Percentiles rank a stretch among this genome's conserved stretches.
Evolutionary conservation across 2,329 filamentous ascomycete genomes (phyloP).

Genomic region (Fusarium stilboides): DNA sequence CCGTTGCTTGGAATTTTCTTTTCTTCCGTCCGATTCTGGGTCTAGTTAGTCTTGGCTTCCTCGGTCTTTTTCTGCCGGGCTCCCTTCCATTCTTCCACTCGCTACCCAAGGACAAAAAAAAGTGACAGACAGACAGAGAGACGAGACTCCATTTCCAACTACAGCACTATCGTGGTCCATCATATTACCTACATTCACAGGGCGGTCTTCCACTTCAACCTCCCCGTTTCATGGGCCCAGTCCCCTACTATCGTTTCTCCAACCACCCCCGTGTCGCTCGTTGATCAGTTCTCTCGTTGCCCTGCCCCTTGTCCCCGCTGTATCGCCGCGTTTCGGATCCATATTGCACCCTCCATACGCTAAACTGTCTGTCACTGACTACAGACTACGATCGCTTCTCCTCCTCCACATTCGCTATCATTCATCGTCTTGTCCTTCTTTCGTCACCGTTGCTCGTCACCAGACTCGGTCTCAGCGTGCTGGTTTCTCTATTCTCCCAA

Average conservation of each 20-base stretch:
- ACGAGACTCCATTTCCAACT: background rate
- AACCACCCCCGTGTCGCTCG: constrained; percentile 46
- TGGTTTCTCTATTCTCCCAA: constrained; percentile 3
- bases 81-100: constrained; percentile 26
- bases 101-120: constrained; percentile 1
- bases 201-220: constrained; percentile 26
- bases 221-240: constrained; percentile 7
- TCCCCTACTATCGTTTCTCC: constrained; percentile 31
- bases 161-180: constrained; percentile 10
- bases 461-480: constrained; percentile 14
- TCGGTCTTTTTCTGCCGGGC: constrained; percentile 10
- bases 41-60: constrained; percentile 36
- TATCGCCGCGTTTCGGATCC: constrained; percentile 45
- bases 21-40: constrained; percentile 21
- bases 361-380: constrained; percentile 33
- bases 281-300: constrained; percentile 36
- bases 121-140: background rate
- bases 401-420: constrained; percentile 31
- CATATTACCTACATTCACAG: constrained; percentile 28
- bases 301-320: constrained; percentile 34
- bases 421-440: constrained; percentile 12
- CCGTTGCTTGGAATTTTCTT: constrained; percentile 38
- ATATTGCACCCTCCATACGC: constrained; percentile 26
- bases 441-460: constrained; percentile 18
- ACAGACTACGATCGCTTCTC: constrained; percentile 31